A percentile compares a stretch with the other conserved stretches of the same genome.
These are phyloP conservation scores for Dictyostelium capitatum DNA, from an alignment of 78 protist species.

Conservation along the genomic window DNA sequence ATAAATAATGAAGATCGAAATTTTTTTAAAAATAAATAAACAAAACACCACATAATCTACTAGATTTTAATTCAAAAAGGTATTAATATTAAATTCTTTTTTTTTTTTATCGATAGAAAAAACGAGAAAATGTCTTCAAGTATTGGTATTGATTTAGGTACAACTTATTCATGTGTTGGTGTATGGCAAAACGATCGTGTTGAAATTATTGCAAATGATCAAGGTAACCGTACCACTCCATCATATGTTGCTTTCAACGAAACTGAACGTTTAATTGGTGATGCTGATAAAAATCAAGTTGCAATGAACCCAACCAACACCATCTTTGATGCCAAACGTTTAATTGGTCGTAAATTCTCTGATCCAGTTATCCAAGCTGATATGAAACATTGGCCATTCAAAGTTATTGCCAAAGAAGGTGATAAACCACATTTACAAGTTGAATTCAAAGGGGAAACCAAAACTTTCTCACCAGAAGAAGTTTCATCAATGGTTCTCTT, in stretches of 20 bases:
- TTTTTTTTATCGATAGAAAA: background rate
- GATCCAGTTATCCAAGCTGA: constrained; percentile 91
- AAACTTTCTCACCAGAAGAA: constrained; percentile 92
- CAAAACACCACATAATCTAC: no score
- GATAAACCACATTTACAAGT: constrained; percentile 86
- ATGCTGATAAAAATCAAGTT: constrained; percentile 98
- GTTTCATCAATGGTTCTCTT: constrained; percentile 93
- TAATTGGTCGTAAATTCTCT: constrained; percentile 90
- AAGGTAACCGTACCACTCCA: constrained; percentile 98
- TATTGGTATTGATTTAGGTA: constrained; percentile 97
- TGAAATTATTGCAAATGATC: constrained; percentile 98
- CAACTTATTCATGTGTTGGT: constrained; percentile 96
- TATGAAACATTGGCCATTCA: constrained; percentile 95
- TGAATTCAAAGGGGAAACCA: constrained; percentile 85
- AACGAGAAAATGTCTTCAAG: background rate
- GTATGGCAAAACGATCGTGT: constrained; percentile 94
- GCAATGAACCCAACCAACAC: constrained; percentile 98
- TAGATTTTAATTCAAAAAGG: no score
- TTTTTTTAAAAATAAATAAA: no score
- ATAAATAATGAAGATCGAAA: no score
- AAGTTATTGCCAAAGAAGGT: constrained; percentile 74
- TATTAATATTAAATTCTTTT: no score
- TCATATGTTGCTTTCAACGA: constrained; percentile 98
- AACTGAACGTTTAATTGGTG: constrained; percentile 95
- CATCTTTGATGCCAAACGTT: constrained; percentile 98